A percentile compares a stretch with the other conserved stretches of the same genome.
These are phyloP conservation scores for Hygrophorus russula DNA, from an alignment of 768 basidiomycete genomes.

Conservation along the genomic window DNA sequence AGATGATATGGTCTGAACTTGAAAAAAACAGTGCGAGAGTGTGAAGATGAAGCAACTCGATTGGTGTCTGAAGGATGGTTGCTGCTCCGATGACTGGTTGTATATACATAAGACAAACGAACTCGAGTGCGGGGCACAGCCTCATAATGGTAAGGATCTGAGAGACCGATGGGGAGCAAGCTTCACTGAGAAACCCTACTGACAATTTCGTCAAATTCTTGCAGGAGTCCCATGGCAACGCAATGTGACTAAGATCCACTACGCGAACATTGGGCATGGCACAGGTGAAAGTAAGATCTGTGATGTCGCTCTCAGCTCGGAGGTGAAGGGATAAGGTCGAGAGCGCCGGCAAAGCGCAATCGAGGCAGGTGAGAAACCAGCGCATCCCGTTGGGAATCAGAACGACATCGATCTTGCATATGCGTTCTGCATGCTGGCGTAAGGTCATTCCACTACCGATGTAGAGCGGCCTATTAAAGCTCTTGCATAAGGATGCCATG, in stretches of 20 bases:
- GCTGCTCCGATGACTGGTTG: background rate
- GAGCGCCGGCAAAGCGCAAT: constrained; percentile 16
- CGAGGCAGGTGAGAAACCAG: constrained; percentile 18
- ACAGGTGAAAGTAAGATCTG: constrained; percentile 10
- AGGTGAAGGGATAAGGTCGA: constrained; percentile 24
- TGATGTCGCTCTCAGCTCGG: no score
- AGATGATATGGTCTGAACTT: no score
- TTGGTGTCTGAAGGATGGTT: no score
- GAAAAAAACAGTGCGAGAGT: no score
- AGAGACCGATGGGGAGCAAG: constrained; percentile 20
- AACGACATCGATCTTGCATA: constrained; percentile 24
- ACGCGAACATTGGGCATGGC: constrained; percentile 19
- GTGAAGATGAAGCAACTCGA: no score
- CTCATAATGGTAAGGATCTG: constrained; percentile 23
- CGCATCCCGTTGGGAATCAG: constrained; percentile 25
- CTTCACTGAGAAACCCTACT: constrained; percentile 20
- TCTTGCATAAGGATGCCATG: constrained; percentile 19
- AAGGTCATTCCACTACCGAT: constrained; percentile 13
- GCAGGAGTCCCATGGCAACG: constrained; percentile 24
- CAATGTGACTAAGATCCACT: constrained; percentile 23
- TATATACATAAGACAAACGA: constrained; percentile 8
- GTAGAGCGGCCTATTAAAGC: no score
- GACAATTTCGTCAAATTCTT: constrained; percentile 21
- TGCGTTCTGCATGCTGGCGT: constrained; percentile 16
- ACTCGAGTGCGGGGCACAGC: constrained; percentile 23